These are phyloP conservation scores for Salisapilia sapeloensis DNA, from an alignment of 352 stramenopile genomes.

Conservation along the genomic window DNA sequence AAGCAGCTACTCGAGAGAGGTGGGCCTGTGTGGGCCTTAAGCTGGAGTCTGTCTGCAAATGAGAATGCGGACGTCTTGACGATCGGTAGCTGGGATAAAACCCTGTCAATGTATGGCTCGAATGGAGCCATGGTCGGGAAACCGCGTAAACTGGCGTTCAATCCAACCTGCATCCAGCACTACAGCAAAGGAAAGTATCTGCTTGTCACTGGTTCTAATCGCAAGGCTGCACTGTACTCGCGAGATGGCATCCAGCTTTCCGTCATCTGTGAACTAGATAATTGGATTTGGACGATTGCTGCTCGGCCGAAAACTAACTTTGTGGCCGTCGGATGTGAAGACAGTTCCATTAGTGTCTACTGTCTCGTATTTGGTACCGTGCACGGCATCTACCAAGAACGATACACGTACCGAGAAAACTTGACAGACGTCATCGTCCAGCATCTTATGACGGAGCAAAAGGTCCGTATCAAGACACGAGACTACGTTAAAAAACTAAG, in stretches of 20 bases:
- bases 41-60: constrained; percentile 67
- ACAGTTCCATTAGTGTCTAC: constrained; percentile 70
- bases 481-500: constrained; percentile 91
- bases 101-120: constrained; percentile 84
- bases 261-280: constrained; percentile 71
- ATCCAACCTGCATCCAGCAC: constrained; percentile 82
- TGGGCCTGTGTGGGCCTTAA: constrained; percentile 75
- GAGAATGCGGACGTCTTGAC: constrained; percentile 78
- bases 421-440: constrained; percentile 93
- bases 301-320: constrained; percentile 73
- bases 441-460: constrained; percentile 90
- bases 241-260: constrained; percentile 43
- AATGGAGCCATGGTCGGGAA: constrained; percentile 75
- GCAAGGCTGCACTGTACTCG: constrained; percentile 79
- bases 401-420: constrained; percentile 88
- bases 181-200: constrained; percentile 87
- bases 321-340: constrained; percentile 75
- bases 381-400: constrained; percentile 86
- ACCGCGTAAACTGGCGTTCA: constrained; percentile 83
- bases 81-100: constrained; percentile 89
- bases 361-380: constrained; percentile 85
- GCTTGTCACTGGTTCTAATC: constrained; percentile 76
- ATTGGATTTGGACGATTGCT: constrained; percentile 85
- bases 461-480: constrained; percentile 89
- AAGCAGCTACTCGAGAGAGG: constrained; percentile 81